phyloP scores from a whole-genome alignment of 768 basidiomycete species.

The Leccinum disarticulatum region DNA sequence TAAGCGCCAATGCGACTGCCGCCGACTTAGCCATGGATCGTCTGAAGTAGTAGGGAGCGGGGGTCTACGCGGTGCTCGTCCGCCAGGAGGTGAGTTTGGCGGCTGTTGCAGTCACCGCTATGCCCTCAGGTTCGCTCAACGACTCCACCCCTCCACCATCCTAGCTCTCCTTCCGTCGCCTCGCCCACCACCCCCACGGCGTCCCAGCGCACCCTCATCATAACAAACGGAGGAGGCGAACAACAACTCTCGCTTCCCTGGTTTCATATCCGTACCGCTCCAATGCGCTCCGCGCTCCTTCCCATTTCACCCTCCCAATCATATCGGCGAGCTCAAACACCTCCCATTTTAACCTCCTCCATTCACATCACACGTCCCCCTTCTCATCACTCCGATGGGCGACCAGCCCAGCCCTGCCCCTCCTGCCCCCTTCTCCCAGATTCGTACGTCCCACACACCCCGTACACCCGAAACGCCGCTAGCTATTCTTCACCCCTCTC shows the following conservation, averaged over 20 bases:
- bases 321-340: constrained; percentile 19
- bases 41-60: too few relatives aligned
- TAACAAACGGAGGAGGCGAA: constrained; percentile 54
- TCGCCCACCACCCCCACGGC: constrained; percentile 50
- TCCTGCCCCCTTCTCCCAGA: constrained; percentile 34
- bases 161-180: constrained; percentile 46
- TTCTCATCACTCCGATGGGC: constrained; percentile 45
- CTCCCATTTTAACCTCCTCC: constrained; percentile 58
- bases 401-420: constrained; percentile 36
- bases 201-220: constrained; percentile 61
- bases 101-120: constrained; percentile 45
- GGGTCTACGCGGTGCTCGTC: too few relatives aligned
- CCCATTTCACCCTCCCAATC: constrained; percentile 41
- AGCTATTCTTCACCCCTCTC: constrained; percentile 23
- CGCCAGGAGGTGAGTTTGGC: too few relatives aligned
- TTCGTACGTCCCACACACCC: constrained; percentile 34
- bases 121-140: constrained; percentile 43
- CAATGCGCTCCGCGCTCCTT: constrained; percentile 59
- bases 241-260: constrained; percentile 47
- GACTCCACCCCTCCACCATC: constrained; percentile 66
- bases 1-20: too few relatives aligned
- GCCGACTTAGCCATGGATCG: too few relatives aligned
- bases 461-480: constrained; percentile 41
- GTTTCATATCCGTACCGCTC: constrained; percentile 60
- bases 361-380: constrained; percentile 61